Conservation (phyloP, 2,329 filamentous ascomycete species). For the Mycosphaerella sp. region DNA sequence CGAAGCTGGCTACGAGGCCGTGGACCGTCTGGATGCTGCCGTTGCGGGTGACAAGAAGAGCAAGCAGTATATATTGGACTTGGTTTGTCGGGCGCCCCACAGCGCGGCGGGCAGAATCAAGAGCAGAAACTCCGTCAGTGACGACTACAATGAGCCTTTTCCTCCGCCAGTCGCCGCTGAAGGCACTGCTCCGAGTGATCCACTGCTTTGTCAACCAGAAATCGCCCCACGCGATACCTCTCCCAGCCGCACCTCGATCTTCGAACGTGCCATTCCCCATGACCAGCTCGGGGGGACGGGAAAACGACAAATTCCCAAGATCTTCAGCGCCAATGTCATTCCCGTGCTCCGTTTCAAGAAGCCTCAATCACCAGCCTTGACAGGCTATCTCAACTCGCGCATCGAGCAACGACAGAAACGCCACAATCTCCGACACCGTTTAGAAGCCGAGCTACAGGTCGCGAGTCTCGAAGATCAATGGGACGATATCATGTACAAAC, state of each 20-base stretch:
- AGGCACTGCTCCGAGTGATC: too few relatives aligned
- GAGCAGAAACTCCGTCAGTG: conserved; percentile 1
- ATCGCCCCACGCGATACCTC: not conserved
- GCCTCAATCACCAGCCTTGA: conserved; percentile 56
- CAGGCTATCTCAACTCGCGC: conserved; percentile 52
- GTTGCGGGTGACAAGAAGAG: conserved; percentile 30
- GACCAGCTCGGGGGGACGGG: conserved; percentile 39
- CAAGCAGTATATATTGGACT: conserved; percentile 23
- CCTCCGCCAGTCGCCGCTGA: too few relatives aligned
- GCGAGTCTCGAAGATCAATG: conserved; percentile 44
- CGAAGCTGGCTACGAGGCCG: conserved; percentile 58
- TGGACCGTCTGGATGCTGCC: conserved; percentile 42
- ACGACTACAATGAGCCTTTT: conserved; percentile 4
- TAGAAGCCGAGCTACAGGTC: conserved; percentile 39
- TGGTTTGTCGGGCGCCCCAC: conserved; percentile 25
- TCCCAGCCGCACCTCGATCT: not conserved
- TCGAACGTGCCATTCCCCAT: conserved; percentile 24
- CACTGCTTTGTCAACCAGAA: too few relatives aligned
- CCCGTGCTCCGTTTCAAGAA: conserved; percentile 62
- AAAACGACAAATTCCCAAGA: conserved; percentile 52
- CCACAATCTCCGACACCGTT: conserved; percentile 35
- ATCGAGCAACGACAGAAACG: conserved; percentile 41
- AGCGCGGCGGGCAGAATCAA: conserved; percentile 9
- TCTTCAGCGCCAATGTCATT: conserved; percentile 51
- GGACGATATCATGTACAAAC: conserved; percentile 38